These are phyloP conservation scores for Plantago coronopus DNA, from an alignment of 305 asterid genomes.

Conservation along the genomic window DNA sequence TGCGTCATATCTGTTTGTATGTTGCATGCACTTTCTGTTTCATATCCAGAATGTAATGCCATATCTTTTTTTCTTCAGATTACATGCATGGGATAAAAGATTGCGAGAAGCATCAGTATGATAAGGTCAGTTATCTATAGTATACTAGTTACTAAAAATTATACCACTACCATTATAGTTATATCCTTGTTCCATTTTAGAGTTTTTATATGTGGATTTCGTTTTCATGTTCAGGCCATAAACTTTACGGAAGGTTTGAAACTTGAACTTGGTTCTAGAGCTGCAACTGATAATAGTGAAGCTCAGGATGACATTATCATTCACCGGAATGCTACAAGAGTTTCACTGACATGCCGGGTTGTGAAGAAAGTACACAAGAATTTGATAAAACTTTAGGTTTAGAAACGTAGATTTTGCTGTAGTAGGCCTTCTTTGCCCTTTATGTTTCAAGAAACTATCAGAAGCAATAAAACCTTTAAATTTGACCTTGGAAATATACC, in stretches of 20 bases:
- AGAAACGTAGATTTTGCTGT: constrained; percentile 6
- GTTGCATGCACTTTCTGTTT: neutral
- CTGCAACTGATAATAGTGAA: constrained; percentile 24
- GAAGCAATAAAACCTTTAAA: neutral
- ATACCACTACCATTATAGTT: neutral
- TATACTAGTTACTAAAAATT: neutral
- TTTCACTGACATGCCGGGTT: constrained; percentile 83
- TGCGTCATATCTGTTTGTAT: constrained; percentile 13
- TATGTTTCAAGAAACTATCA: constrained; percentile 1
- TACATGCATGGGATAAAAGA: constrained; percentile 88
- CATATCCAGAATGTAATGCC: constrained; percentile 14
- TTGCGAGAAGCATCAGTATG: constrained; percentile 51
- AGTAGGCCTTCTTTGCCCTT: neutral
- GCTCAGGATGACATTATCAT: constrained; percentile 32
- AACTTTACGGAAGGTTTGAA: constrained; percentile 33
- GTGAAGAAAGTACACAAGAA: constrained; percentile 65
- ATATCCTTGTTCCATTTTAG: neutral
- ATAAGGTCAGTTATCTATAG: constrained; percentile 40
- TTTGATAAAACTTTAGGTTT: constrained; percentile 50
- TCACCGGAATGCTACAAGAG: constrained; percentile 59
- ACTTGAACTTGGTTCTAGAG: constrained; percentile 26
- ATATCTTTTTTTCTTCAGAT: constrained; percentile 36
- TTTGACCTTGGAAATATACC: neutral
- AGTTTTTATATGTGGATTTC: neutral
- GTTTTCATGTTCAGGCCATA: constrained; percentile 44